Conservation (phyloP, 164 flowering plant species). For the Tetracentron sinense region DNA sequence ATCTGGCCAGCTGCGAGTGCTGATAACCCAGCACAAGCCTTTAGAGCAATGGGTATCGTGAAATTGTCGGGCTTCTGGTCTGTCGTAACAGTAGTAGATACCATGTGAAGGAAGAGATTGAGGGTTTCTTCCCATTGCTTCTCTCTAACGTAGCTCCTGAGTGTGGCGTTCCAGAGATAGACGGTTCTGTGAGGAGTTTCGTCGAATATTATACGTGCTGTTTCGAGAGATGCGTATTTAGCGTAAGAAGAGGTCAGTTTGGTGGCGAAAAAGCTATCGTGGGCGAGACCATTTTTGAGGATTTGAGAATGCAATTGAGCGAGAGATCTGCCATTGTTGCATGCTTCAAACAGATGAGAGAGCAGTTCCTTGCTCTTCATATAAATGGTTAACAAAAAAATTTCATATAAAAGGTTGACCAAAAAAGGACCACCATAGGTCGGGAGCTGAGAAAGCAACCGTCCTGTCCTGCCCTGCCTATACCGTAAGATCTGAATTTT, state of each 20-base stretch:
- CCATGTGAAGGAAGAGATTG: conserved; percentile 31
- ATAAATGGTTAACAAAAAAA: too few species aligned
- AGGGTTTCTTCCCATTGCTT: conserved; percentile 37
- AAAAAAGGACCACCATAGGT: too few species aligned
- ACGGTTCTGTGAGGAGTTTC: conserved; percentile 44
- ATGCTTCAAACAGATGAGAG: conserved; percentile 24
- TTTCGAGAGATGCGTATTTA: conserved; percentile 14
- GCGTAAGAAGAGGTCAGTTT: conserved; percentile 29
- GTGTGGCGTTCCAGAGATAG: conserved; percentile 40
- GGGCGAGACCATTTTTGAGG: conserved; percentile 31
- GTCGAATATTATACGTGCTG: conserved; percentile 50
- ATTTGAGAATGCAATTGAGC: conserved; percentile 37
- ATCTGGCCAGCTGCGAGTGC: conserved; percentile 28
- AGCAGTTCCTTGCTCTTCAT: conserved; percentile 30
- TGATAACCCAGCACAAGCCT: conserved; percentile 44
- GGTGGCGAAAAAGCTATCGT: conserved; percentile 37
- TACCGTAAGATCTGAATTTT: too few species aligned
- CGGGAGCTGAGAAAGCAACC: too few species aligned
- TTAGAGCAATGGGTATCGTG: conserved; percentile 38
- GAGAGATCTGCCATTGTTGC: conserved; percentile 25
- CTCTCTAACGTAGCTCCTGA: conserved; percentile 36
- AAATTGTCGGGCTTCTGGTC: conserved; percentile 33
- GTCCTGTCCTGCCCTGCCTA: too few species aligned
- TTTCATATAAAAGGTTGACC: too few species aligned
- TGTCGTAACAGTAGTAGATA: not conserved